Evolutionary conservation across 2,329 filamentous ascomycete genomes (phyloP).

Genomic region (Pseudocercospora crystallina): DNA sequence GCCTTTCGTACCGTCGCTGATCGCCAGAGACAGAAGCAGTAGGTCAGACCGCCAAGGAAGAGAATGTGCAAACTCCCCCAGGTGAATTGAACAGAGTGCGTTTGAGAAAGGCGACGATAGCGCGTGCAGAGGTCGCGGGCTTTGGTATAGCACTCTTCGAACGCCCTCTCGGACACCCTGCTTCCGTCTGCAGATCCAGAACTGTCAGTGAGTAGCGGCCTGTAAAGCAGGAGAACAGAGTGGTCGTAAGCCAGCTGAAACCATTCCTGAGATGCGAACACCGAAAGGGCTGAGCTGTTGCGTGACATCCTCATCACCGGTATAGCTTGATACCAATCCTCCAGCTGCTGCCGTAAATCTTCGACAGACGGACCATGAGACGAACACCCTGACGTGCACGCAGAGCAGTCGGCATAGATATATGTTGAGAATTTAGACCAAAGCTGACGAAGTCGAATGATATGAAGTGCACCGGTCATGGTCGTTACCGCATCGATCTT

Average conservation of each 20-base stretch:
- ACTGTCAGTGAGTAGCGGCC: conserved; percentile 24
- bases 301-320: no score
- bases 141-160: conserved; percentile 16
- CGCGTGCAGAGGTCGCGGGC: conserved; percentile 34
- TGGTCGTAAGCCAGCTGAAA: conserved; percentile 43
- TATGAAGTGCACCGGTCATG: conserved; percentile 30
- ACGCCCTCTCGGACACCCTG: conserved; percentile 11
- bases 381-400: neutral
- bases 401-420: conserved; percentile 15
- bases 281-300: conserved; percentile 27
- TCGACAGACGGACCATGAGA: conserved; percentile 23
- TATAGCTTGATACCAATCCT: conserved; percentile 31
- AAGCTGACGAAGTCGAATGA: conserved; percentile 28
- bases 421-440: conserved; percentile 27
- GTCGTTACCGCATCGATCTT: conserved; percentile 20
- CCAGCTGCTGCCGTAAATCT: conserved; percentile 25
- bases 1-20: conserved; percentile 18
- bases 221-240: conserved; percentile 42
- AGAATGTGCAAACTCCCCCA: conserved; percentile 37
- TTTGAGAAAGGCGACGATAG: conserved; percentile 39
- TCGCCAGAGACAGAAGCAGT: conserved; percentile 37
- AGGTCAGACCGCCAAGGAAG: conserved; percentile 39
- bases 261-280: conserved; percentile 42
- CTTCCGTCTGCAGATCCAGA: neutral
- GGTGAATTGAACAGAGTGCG: conserved; percentile 33